phyloP scores from a whole-genome alignment of 2,329 filamentous ascomycete genomes.

The Neocatenulostroma microsporum region DNA sequence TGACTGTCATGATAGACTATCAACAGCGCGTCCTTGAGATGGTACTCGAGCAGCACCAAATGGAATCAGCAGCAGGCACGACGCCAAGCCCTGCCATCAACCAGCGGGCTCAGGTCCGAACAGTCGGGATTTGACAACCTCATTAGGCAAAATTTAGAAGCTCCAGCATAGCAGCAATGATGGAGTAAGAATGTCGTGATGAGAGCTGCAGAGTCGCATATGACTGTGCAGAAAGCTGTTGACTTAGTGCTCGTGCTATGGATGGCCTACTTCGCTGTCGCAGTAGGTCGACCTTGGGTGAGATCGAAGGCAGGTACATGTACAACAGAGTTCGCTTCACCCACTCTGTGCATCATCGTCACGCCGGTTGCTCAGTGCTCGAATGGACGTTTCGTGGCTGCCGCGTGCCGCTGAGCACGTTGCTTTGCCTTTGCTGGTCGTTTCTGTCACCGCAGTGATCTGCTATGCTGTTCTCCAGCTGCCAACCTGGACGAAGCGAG shows the following conservation, averaged over 20 bases:
- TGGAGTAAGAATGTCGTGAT: too few species aligned
- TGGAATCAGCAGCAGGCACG: neutral
- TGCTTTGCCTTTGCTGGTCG: neutral
- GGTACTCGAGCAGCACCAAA: slow-evolving; percentile 6
- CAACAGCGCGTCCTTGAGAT: slow-evolving; percentile 6
- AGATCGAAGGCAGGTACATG: too few species aligned
- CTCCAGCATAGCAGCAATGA: too few species aligned
- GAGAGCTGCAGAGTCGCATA: too few species aligned
- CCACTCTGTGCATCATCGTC: neutral
- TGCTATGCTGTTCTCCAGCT: neutral
- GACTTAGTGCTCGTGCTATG: too few species aligned
- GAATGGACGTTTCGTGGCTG: neutral
- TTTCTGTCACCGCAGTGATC: neutral
- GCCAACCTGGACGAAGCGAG: neutral
- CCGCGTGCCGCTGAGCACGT: neutral
- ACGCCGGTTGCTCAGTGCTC: neutral
- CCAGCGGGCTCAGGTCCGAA: neutral
- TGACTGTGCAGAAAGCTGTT: too few species aligned
- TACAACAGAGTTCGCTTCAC: neutral
- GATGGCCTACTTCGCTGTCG: too few species aligned
- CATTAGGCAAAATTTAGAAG: too few species aligned
- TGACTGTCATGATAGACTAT: slow-evolving; percentile 3
- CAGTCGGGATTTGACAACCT: too few species aligned
- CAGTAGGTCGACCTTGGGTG: too few species aligned
- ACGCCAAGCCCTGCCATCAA: neutral